Evolutionary conservation across 495 filamentous ascomycete genomes (phyloP), one percentile per base, ranked within the genome.

Genomic region (Hypoxylon intermedium): DNA sequence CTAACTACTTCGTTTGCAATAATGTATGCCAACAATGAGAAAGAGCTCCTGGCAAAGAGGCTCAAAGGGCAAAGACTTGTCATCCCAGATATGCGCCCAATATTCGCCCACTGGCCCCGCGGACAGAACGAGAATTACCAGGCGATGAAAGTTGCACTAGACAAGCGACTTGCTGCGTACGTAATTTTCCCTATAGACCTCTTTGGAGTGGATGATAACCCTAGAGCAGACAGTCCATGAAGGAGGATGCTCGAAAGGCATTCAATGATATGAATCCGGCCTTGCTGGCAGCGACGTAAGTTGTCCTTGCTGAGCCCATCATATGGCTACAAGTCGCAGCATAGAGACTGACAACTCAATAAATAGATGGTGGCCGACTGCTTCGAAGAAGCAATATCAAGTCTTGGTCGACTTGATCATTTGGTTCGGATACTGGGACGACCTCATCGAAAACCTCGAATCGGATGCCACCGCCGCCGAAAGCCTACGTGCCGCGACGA

Each of bases 401-500:
- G 34, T 58, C 34, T 16, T 69, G 36, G 36, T 53, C 15, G 63
- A 69, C 21, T 6, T 64, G 20, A 59, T 69, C 16, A 61, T 67
- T 9, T 69, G 63, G 63, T 67, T 69, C 26, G 47, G 37, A n/a
- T 31, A 67, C 37, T 69, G 59, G 55, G 67, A 69, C 3, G 67
- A 69, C 18, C 52, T 55, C 45, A 53, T 64, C 13, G 67, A 69
- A 53, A 46, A 37, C 6, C 53, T 67, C 21, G 23, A 18, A 0
- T n/a, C 56, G 1, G 45, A 69, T 9, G 48, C 56, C 4, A 19
- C 12, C 6, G 59, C 63, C 6, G 59, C 67, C 19, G 59, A 64
- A 21, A 40, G 16, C 16, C 38, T 67, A 5, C 63, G 67, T 3
- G 45, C 12, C 4, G 51, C 55, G 16, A 69, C 67, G 3, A 69